Evolutionary conservation across 2,329 filamentous ascomycete species (phyloP).

Genomic region (Dothistroma pini): DNA sequence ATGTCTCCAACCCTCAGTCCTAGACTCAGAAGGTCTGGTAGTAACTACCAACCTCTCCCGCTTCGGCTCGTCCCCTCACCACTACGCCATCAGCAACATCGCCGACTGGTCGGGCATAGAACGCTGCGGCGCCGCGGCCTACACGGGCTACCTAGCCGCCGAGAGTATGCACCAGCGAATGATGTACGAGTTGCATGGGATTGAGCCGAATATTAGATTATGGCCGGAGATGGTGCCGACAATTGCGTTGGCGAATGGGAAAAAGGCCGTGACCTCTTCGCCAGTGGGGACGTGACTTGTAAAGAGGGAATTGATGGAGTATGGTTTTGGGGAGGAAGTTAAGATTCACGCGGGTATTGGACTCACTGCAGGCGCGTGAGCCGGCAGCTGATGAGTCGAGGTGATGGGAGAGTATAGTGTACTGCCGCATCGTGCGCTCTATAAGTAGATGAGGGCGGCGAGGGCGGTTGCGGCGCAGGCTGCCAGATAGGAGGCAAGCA

Average conservation of each 20-base stretch:
- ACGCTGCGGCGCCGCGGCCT: constrained; percentile 71
- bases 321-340: constrained; percentile 16
- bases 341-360: constrained; percentile 13
- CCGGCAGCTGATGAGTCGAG: background rate
- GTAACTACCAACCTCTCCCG: constrained; percentile 57
- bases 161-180: constrained; percentile 65
- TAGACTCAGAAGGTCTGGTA: constrained; percentile 65
- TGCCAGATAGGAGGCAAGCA: background rate
- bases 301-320: constrained; percentile 12
- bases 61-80: constrained; percentile 58
- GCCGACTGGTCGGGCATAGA: constrained; percentile 74
- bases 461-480: background rate
- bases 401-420: constrained; percentile 1
- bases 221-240: constrained; percentile 14
- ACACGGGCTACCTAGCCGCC: constrained; percentile 64
- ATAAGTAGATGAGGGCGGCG: background rate
- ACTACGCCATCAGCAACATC: constrained; percentile 69
- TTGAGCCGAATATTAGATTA: constrained; percentile 4
- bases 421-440: constrained; percentile 6
- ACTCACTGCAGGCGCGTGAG: too few species aligned
- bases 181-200: constrained; percentile 37
- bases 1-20: constrained; percentile 56
- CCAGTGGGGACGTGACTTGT: constrained; percentile 4
- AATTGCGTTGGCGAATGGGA: constrained; percentile 16
- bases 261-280: constrained; percentile 15